These are phyloP conservation scores for Lactarius evosmus DNA, from an alignment of 768 basidiomycete species.

Conservation along the genomic window DNA sequence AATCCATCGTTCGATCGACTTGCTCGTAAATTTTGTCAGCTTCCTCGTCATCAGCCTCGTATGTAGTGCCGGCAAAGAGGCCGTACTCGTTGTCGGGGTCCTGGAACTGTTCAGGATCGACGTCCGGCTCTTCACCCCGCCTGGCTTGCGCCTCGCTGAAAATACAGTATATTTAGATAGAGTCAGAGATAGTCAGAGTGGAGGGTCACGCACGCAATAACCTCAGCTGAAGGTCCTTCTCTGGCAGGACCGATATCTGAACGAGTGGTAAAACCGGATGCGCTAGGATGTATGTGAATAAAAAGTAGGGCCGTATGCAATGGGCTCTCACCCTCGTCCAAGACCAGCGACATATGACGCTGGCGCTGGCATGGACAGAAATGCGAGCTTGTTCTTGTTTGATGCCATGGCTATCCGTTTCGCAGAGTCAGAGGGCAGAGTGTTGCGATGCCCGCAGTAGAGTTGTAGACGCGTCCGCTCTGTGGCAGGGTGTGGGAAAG, in stretches of 20 bases:
- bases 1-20: slow-evolving; percentile 91
- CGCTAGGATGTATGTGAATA: slow-evolving; percentile 45
- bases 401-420: slow-evolving; percentile 38
- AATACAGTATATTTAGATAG: slow-evolving; percentile 14
- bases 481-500: background rate
- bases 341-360: slow-evolving; percentile 98
- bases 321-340: slow-evolving; percentile 76
- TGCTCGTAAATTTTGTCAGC: slow-evolving; percentile 92
- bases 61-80: slow-evolving; percentile 91
- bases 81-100: slow-evolving; percentile 98
- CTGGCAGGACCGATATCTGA: slow-evolving; percentile 98
- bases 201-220: slow-evolving; percentile 65
- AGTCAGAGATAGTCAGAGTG: background rate
- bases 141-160: slow-evolving; percentile 80
- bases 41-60: slow-evolving; percentile 97
- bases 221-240: slow-evolving; percentile 91
- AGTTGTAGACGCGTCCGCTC: too few relatives aligned
- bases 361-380: slow-evolving; percentile 89
- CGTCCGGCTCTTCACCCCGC: slow-evolving; percentile 83
- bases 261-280: slow-evolving; percentile 95
- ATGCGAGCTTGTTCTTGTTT: slow-evolving; percentile 78
- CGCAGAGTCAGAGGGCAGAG: background rate
- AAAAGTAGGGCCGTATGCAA: slow-evolving; percentile 8
- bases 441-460: too few relatives aligned
- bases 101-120: slow-evolving; percentile 89